Percentiles rank a stretch among this genome's conserved stretches.
These are phyloP conservation scores for Lanmaoa rubissima DNA, from an alignment of 768 basidiomycete species.

Conservation along the genomic window DNA sequence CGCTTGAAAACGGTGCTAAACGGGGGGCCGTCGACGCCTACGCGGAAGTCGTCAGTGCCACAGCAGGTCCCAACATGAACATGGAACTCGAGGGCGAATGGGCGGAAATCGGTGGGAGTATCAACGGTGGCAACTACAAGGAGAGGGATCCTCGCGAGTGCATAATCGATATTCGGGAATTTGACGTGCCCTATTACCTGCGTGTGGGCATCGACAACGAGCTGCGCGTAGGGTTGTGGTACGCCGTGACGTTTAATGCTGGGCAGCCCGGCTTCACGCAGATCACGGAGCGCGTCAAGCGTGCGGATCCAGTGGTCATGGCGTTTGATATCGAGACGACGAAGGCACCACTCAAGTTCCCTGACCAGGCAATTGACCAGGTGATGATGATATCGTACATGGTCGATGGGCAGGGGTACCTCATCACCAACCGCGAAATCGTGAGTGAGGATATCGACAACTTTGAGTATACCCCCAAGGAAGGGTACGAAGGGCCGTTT, in stretches of 20 bases:
- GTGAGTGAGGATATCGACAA: conserved; percentile 97
- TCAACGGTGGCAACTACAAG: conserved; percentile 38
- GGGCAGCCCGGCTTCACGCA: conserved; percentile 74
- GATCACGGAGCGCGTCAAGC: conserved; percentile 86
- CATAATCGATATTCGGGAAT: conserved; percentile 93
- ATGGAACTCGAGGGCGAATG: conserved; percentile 70
- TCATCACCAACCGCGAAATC: conserved; percentile 97
- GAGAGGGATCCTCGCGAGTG: conserved; percentile 87
- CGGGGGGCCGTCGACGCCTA: conserved; percentile 96
- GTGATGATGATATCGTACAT: conserved; percentile 99
- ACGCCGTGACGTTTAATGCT: conserved; percentile 77
- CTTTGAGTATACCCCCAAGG: conserved; percentile 98
- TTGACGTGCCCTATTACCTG: conserved; percentile 95
- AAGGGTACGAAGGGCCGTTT: conserved; percentile 96
- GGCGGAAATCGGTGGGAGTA: conserved; percentile 43
- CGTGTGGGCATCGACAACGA: conserved; percentile 99
- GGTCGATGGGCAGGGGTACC: conserved; percentile 95
- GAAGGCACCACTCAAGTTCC: conserved; percentile 99
- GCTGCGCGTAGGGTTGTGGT: conserved; percentile 98
- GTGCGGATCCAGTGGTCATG: conserved; percentile 99
- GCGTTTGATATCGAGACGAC: conserved; percentile 99
- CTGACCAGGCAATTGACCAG: conserved; percentile 92
- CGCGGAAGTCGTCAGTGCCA: conserved; percentile 88
- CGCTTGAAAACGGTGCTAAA: conserved; percentile 86
- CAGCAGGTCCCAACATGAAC: conserved; percentile 63